These are phyloP conservation scores for Microdochium paspali DNA, from an alignment of 2,329 filamentous ascomycete species.

Conservation along the genomic window DNA sequence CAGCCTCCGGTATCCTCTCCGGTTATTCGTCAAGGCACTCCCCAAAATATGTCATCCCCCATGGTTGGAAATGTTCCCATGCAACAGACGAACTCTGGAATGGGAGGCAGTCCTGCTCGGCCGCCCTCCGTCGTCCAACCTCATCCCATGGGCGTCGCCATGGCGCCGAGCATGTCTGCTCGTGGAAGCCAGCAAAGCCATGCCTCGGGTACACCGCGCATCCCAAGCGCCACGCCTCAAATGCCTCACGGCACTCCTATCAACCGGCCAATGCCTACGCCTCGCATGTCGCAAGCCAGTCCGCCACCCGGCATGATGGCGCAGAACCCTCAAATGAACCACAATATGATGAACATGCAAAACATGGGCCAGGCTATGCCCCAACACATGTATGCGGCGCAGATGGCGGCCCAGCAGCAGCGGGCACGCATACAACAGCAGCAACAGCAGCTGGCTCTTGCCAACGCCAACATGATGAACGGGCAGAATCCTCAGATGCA, in stretches of 20 bases:
- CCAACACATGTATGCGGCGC: slow-evolving; percentile 29
- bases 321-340: slow-evolving; percentile 44
- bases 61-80: slow-evolving; percentile 54
- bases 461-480: slow-evolving; percentile 18
- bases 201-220: slow-evolving; percentile 51
- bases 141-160: slow-evolving; percentile 48
- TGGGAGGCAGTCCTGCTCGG: slow-evolving; percentile 58
- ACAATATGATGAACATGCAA: slow-evolving; percentile 43
- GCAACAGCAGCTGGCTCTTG: slow-evolving; percentile 16
- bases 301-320: slow-evolving; percentile 51
- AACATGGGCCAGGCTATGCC: slow-evolving; percentile 18
- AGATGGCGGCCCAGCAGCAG: slow-evolving; percentile 35
- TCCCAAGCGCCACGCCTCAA: slow-evolving; percentile 52
- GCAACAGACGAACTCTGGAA: slow-evolving; percentile 57
- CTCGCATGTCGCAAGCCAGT: slow-evolving; percentile 54
- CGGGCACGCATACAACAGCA: slow-evolving; percentile 14
- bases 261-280: slow-evolving; percentile 42
- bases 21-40: slow-evolving; percentile 51
- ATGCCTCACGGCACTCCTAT: slow-evolving; percentile 52
- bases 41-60: slow-evolving; percentile 56
- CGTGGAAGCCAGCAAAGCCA: slow-evolving; percentile 60
- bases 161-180: slow-evolving; percentile 53
- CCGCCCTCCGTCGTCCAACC: slow-evolving; percentile 58
- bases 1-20: slow-evolving; percentile 63
- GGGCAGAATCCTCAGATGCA: slow-evolving; percentile 25